phyloP scores from a whole-genome alignment of 1,284 basidiomycete genomes.

The Microbotryum scabiosae region DNA sequence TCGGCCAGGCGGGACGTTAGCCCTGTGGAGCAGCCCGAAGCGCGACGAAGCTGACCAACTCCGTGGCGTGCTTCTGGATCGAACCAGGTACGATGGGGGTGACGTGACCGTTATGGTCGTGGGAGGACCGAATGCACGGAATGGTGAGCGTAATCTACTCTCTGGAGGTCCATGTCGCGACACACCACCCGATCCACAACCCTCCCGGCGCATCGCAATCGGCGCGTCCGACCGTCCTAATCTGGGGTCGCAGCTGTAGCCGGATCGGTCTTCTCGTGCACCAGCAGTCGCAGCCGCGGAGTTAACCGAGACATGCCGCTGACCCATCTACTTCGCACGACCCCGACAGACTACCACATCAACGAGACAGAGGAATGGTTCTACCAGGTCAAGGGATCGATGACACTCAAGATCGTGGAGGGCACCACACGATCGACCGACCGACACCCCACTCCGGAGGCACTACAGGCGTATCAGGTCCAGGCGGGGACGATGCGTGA shows the following conservation, averaged over 20 bases:
- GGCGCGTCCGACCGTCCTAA: background rate
- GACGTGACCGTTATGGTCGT: conserved; percentile 87
- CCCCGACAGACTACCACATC: conserved; percentile 66
- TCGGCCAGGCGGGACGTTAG: too few relatives aligned
- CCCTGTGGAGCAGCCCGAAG: too few relatives aligned
- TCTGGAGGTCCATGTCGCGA: background rate
- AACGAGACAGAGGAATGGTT: conserved; percentile 98
- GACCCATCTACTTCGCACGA: background rate
- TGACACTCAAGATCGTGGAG: conserved; percentile 34
- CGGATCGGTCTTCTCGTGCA: too few relatives aligned
- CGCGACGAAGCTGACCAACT: conserved; percentile 47
- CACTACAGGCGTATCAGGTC: conserved; percentile 51
- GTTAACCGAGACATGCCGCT: too few relatives aligned
- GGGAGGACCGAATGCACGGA: conserved; percentile 83
- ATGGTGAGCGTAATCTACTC: conserved; percentile 35
- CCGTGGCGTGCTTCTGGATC: background rate
- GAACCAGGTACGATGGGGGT: conserved; percentile 70
- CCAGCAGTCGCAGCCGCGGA: too few relatives aligned
- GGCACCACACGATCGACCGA: conserved; percentile 1
- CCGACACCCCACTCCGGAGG: conserved; percentile 11
- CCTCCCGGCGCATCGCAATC: too few relatives aligned
- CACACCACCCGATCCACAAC: too few relatives aligned
- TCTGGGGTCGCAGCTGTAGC: background rate
- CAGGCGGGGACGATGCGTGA: conserved; percentile 81
- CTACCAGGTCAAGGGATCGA: conserved; percentile 66